Conservation (phyloP, 306 rosid genomes). For the Trichosanthes cucumerina region DNA sequence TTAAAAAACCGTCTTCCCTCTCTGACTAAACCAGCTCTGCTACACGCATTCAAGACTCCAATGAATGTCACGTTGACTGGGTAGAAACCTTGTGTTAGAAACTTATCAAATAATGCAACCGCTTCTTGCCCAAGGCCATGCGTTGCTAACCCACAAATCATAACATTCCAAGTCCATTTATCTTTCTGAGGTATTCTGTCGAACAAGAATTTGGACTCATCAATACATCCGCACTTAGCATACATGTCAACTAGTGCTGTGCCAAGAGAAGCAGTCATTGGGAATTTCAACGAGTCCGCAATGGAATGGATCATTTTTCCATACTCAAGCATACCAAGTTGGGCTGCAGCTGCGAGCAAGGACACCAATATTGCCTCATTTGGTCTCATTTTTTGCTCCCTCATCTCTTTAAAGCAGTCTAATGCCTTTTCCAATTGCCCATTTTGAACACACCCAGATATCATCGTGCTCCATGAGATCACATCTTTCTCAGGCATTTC, state of each 20-base stretch:
- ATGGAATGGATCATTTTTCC: slow-evolving; percentile 48
- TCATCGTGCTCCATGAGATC: slow-evolving; percentile 66
- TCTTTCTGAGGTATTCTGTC: slow-evolving; percentile 35
- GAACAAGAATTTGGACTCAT: slow-evolving; percentile 41
- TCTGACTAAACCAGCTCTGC: slow-evolving; percentile 50
- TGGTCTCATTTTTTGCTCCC: slow-evolving; percentile 28
- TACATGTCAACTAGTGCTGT: slow-evolving; percentile 76
- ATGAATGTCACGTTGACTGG: slow-evolving; percentile 54
- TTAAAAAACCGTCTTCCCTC: slow-evolving; percentile 51
- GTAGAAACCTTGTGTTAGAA: slow-evolving; percentile 36
- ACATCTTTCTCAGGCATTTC: slow-evolving; percentile 62
- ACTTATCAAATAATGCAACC: slow-evolving; percentile 34
- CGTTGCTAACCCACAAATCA: slow-evolving; percentile 68
- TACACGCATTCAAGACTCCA: slow-evolving; percentile 69
- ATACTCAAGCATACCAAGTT: slow-evolving; percentile 49
- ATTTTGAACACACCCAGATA: slow-evolving; percentile 64
- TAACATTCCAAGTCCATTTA: slow-evolving; percentile 67
- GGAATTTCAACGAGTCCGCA: slow-evolving; percentile 32
- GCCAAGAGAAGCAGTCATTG: slow-evolving; percentile 37
- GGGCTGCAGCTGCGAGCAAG: slow-evolving; percentile 47
- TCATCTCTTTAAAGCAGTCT: slow-evolving; percentile 46
- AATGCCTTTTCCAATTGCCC: slow-evolving; percentile 46
- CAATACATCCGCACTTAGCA: slow-evolving; percentile 77
- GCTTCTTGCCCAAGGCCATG: slow-evolving; percentile 55
- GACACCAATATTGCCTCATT: slow-evolving; percentile 63